Evolutionary conservation across 495 filamentous ascomycete species (phyloP).

Genomic region (Daldinia loculata): DNA sequence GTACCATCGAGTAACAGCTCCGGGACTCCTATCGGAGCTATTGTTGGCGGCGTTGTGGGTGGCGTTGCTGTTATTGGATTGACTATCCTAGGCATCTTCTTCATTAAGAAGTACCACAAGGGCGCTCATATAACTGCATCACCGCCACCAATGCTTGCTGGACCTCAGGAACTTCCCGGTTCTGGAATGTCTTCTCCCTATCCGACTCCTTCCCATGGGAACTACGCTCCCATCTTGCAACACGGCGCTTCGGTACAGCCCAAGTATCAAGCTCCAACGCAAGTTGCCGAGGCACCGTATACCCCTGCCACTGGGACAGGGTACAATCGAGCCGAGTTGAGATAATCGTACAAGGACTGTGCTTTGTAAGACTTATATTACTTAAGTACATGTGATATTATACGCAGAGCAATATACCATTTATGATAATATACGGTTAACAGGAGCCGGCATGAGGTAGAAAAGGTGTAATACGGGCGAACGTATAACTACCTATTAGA

Average conservation of each 20-base stretch:
- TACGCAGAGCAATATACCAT: neutral
- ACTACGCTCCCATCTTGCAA: constrained; percentile 8
- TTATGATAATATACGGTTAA: neutral
- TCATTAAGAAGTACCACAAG: constrained; percentile 24
- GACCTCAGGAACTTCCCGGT: constrained; percentile 27
- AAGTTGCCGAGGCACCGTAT: constrained; percentile 17
- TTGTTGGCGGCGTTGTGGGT: constrained; percentile 32
- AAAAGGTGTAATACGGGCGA: no score
- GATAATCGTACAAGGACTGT: neutral
- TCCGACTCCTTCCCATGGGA: neutral
- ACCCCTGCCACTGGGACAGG: constrained; percentile 26
- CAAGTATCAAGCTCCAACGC: constrained; percentile 10
- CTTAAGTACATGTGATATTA: neutral
- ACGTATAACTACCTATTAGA: no score
- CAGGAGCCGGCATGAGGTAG: neutral
- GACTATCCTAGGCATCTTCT: constrained; percentile 23
- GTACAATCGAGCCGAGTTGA: constrained; percentile 31
- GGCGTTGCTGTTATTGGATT: constrained; percentile 27
- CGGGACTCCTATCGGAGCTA: constrained; percentile 22
- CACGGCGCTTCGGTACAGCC: constrained; percentile 3
- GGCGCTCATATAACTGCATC: neutral
- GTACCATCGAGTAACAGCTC: constrained; percentile 11
- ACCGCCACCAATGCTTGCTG: constrained; percentile 8
- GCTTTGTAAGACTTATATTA: neutral
- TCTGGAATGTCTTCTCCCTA: neutral